A percentile compares a stretch with the other conserved stretches of the same genome.
These are phyloP conservation scores for Nicotiana paniculata DNA, from an alignment of 257 asterid genomes.

Conservation along the genomic window DNA sequence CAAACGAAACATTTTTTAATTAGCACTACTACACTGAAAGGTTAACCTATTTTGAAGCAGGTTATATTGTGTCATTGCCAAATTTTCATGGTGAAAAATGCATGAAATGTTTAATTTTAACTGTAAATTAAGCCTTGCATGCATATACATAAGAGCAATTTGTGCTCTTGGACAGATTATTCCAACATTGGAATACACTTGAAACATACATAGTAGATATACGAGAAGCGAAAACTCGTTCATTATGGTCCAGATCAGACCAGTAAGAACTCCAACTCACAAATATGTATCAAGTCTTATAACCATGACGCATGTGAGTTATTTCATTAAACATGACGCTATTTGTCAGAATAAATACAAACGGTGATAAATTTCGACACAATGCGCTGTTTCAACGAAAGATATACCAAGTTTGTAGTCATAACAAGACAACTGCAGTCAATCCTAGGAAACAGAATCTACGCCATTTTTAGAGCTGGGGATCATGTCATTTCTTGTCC, in stretches of 20 bases:
- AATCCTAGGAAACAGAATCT: neutral
- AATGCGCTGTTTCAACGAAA: neutral
- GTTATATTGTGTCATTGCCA: neutral
- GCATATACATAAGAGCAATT: no score
- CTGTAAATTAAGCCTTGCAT: no score
- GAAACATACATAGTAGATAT: neutral
- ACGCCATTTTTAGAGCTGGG: neutral
- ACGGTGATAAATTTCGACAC: neutral
- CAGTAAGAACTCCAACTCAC: neutral
- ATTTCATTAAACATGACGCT: neutral
- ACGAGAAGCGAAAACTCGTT: neutral
- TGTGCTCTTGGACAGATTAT: no score
- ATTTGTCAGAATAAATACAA: neutral
- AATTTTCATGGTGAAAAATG: neutral
- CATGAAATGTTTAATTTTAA: neutral
- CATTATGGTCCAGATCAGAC: neutral
- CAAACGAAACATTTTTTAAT: neutral
- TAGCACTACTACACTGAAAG: neutral
- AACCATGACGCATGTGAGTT: neutral
- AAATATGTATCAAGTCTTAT: neutral
- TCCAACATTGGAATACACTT: neutral
- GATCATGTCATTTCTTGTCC: slow-evolving; percentile 20
- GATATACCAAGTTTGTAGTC: neutral
- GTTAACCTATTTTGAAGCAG: neutral
- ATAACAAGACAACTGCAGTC: neutral